Evolutionary conservation across 2,329 filamentous ascomycete genomes (phyloP).

Genomic region (Aspergillus vadensis): DNA sequence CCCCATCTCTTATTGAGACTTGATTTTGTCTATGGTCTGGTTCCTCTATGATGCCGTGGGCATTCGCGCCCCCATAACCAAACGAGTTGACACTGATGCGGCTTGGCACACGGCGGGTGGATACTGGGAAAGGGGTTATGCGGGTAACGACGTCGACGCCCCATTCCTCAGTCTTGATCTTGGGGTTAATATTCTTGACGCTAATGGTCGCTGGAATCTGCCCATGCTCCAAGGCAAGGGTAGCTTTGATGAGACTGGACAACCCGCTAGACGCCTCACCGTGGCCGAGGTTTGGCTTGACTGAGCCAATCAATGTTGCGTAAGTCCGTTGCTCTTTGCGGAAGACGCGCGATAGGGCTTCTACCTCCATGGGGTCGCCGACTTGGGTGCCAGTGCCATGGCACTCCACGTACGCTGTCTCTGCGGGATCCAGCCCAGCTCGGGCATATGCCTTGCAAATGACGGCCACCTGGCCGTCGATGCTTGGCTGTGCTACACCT

Average conservation of each 20-base stretch:
- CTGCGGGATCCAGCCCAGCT: conserved; percentile 37
- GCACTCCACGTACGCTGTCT: conserved; percentile 41
- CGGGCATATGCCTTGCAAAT: conserved; percentile 42
- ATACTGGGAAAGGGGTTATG: background rate
- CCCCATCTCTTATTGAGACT: background rate
- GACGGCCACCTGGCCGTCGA: conserved; percentile 39
- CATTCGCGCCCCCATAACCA: conserved; percentile 52
- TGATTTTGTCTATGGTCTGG: background rate
- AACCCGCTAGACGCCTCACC: background rate
- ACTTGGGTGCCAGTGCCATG: conserved; percentile 47
- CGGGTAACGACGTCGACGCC: background rate
- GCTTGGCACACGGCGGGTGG: background rate
- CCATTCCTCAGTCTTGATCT: conserved; percentile 3
- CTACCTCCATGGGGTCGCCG: conserved; percentile 35
- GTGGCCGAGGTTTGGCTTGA: background rate
- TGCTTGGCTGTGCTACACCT: conserved; percentile 31
- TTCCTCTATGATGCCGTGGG: conserved; percentile 44
- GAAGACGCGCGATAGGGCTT: background rate
- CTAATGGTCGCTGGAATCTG: background rate
- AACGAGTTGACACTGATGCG: conserved; percentile 45
- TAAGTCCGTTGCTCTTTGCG: background rate
- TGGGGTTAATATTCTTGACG: background rate
- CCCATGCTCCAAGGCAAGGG: background rate
- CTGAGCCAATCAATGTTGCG: background rate
- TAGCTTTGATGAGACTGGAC: background rate